These are phyloP conservation scores for Diaporthe vexans DNA, from an alignment of 2,329 filamentous ascomycete species.

Conservation along the genomic window DNA sequence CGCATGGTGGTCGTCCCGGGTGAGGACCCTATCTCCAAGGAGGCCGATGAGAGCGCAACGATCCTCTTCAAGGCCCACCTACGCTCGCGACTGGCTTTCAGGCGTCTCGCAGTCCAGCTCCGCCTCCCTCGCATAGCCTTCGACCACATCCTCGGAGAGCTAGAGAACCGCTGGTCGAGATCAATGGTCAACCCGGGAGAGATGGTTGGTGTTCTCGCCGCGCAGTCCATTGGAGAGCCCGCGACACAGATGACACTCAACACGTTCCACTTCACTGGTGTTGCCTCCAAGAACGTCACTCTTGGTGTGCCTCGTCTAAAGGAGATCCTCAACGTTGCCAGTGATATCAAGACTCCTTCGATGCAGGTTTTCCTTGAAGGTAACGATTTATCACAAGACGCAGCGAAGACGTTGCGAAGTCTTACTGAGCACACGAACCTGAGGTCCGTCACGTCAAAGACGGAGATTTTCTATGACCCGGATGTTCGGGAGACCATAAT, in stretches of 20 bases:
- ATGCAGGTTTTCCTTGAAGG: slow-evolving; percentile 91
- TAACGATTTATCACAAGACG: slow-evolving; percentile 71
- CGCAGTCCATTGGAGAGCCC: slow-evolving; percentile 98
- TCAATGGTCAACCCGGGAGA: slow-evolving; percentile 92
- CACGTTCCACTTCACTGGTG: slow-evolving; percentile 99
- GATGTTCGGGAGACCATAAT: slow-evolving; percentile 89
- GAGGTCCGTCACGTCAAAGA: slow-evolving; percentile 89
- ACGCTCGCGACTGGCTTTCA: slow-evolving; percentile 91
- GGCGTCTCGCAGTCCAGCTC: slow-evolving; percentile 88
- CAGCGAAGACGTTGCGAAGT: slow-evolving; percentile 88
- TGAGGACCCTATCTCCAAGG: slow-evolving; percentile 82
- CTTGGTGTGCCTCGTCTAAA: slow-evolving; percentile 99
- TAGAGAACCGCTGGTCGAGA: slow-evolving; percentile 89
- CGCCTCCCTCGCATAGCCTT: slow-evolving; percentile 92
- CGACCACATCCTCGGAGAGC: slow-evolving; percentile 89
- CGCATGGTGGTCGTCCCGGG: slow-evolving; percentile 90
- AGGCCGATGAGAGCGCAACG: slow-evolving; percentile 91
- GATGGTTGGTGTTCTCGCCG: slow-evolving; percentile 98
- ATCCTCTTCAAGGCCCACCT: slow-evolving; percentile 93
- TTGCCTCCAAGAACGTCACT: slow-evolving; percentile 99
- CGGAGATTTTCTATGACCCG: slow-evolving; percentile 98
- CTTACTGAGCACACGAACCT: slow-evolving; percentile 95
- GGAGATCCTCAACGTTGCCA: slow-evolving; percentile 98
- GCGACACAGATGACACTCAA: slow-evolving; percentile 99
- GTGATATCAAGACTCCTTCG: slow-evolving; percentile 97